A percentile compares a stretch with the other conserved stretches of the same genome.
These are phyloP conservation scores for Aspergillus ibericus DNA, from an alignment of 2,329 filamentous ascomycete genomes.

Conservation along the genomic window DNA sequence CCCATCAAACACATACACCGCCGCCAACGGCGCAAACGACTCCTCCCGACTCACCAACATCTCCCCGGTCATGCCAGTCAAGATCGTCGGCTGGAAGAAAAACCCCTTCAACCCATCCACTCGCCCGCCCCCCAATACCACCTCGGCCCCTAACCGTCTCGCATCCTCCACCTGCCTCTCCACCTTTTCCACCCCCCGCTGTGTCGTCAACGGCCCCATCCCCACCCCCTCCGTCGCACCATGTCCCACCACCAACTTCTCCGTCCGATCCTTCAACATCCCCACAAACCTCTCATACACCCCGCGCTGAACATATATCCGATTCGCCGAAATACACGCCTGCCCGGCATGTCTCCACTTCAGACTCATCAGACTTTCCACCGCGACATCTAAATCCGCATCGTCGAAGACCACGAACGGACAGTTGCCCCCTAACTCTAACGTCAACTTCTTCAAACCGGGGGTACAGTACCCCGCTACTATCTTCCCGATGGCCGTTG, in stretches of 20 bases:
- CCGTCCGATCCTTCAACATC: conserved; percentile 54
- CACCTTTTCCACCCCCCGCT: conserved; percentile 58
- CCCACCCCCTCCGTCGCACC: conserved; percentile 56
- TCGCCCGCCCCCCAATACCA: conserved; percentile 60
- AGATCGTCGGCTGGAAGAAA: conserved; percentile 69
- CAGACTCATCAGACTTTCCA: conserved; percentile 41
- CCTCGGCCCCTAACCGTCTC: conserved; percentile 59
- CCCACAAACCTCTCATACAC: conserved; percentile 55
- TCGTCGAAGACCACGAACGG: conserved; percentile 66
- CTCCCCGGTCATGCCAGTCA: conserved; percentile 58
- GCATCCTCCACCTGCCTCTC: conserved; percentile 64
- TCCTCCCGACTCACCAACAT: conserved; percentile 63
- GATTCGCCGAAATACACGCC: conserved; percentile 49
- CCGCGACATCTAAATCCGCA: conserved; percentile 56
- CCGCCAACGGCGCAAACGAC: conserved; percentile 65
- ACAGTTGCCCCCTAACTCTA: conserved; percentile 66
- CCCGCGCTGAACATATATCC: conserved; percentile 46
- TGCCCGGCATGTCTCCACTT: conserved; percentile 48
- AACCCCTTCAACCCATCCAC: conserved; percentile 58
- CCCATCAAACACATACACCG: conserved; percentile 64
- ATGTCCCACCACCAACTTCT: conserved; percentile 59
- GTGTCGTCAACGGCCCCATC: conserved; percentile 61
- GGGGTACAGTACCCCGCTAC: conserved; percentile 61
- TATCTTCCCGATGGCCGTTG: conserved; percentile 62
- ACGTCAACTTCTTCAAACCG: conserved; percentile 63